Evolutionary conservation across 139 green algal genomes (phyloP).

Genomic region (Gonium pectorale): DNA sequence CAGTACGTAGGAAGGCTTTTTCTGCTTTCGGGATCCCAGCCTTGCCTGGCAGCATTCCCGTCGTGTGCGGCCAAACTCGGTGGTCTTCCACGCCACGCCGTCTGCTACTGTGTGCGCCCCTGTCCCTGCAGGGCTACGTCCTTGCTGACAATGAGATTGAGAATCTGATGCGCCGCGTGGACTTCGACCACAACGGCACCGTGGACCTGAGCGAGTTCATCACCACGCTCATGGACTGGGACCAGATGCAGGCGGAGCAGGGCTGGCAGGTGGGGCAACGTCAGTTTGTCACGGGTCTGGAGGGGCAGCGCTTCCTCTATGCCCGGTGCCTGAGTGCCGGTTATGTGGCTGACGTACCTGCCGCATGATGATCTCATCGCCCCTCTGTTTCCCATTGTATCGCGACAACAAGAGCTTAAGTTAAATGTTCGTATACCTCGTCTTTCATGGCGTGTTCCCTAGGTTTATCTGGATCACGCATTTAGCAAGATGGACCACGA

Average conservation of each 20-base stretch:
- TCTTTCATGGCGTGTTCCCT: too few species aligned
- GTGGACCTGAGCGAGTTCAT: conserved; percentile 87
- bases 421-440: too few species aligned
- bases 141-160: conserved; percentile 81
- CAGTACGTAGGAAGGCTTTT: too few species aligned
- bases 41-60: too few species aligned
- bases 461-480: conserved; percentile 67
- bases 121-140: conserved; percentile 68
- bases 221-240: conserved; percentile 89
- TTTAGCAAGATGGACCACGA: conserved; percentile 88
- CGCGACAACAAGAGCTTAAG: too few species aligned
- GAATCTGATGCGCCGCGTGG: conserved; percentile 76
- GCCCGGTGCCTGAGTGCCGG: too few species aligned
- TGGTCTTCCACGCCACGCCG: not conserved
- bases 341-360: too few species aligned
- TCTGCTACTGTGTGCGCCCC: not conserved
- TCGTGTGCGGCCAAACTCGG: too few species aligned
- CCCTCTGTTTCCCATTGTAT: too few species aligned
- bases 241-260: conserved; percentile 63
- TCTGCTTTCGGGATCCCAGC: too few species aligned
- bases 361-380: too few species aligned
- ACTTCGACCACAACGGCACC: conserved; percentile 79
- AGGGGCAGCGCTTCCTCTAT: too few species aligned
- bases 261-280: conserved; percentile 52
- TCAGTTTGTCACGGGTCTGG: not conserved